phyloP scores from a whole-genome alignment of 441 rosid species.

The Kokia cookei region DNA sequence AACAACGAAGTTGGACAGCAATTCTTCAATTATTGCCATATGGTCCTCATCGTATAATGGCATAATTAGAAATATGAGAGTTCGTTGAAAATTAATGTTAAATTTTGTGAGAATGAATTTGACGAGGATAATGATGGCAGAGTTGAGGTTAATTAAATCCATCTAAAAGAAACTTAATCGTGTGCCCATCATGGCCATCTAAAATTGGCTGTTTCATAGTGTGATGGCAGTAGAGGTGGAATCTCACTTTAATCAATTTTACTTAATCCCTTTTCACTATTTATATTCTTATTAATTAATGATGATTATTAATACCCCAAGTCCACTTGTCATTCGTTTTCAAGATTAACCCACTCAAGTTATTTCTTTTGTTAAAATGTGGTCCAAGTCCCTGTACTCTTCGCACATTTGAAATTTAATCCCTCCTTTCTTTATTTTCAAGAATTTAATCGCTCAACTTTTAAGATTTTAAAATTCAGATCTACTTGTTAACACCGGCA shows the following conservation, averaged over 20 bases:
- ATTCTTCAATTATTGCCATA: too few relatives aligned
- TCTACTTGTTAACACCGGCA: too few relatives aligned
- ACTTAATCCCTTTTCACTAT: background rate
- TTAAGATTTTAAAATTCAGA: too few relatives aligned
- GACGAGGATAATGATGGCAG: too few relatives aligned
- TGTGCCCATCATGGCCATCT: slow-evolving; percentile 19
- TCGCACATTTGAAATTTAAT: too few relatives aligned
- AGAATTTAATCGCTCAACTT: too few relatives aligned
- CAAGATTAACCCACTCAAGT: background rate
- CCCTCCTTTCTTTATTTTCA: accelerated
- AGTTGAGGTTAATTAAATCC: background rate
- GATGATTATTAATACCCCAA: background rate
- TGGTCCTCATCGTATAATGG: too few relatives aligned
- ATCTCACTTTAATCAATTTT: background rate
- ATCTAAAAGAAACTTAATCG: background rate
- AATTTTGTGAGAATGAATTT: too few relatives aligned
- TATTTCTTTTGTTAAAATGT: background rate
- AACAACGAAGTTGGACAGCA: too few relatives aligned
- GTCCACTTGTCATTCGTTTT: background rate
- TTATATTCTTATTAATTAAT: slow-evolving; percentile 1
- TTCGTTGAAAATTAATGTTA: too few relatives aligned
- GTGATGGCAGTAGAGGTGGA: background rate
- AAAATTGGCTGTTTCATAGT: background rate
- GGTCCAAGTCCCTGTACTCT: too few relatives aligned
- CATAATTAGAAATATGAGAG: too few relatives aligned